phyloP scores from a whole-genome alignment of 176 grass and related monocot genomes.

The Saccharum officinarum region DNA sequence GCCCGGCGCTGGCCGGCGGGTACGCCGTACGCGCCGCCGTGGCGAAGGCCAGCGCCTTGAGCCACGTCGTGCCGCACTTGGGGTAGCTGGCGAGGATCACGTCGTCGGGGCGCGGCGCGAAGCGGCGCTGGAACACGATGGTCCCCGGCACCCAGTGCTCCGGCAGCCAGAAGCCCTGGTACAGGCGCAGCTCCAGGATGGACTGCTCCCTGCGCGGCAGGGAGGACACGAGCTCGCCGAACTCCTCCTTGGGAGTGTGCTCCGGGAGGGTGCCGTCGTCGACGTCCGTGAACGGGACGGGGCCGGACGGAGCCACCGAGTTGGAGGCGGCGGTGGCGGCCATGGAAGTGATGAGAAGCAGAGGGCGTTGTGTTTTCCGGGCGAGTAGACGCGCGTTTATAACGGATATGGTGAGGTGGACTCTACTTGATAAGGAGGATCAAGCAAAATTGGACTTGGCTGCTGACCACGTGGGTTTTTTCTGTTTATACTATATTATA shows the following conservation, averaged over 20 bases:
- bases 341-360: not conserved
- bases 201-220: constrained; percentile 6
- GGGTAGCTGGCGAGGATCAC: constrained; percentile 46
- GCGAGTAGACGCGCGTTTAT: not conserved
- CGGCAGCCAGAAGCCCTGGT: constrained; percentile 38
- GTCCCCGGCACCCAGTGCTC: constrained; percentile 19
- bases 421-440: no score
- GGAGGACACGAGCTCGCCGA: constrained; percentile 19
- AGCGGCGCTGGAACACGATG: constrained; percentile 33
- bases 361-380: not conserved
- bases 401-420: not conserved
- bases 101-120: constrained; percentile 32
- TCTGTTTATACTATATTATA: not conserved
- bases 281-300: constrained; percentile 34
- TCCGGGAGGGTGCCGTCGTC: not conserved
- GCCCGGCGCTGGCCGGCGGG: not conserved
- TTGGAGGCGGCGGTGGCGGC: not conserved
- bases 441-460: not conserved
- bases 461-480: not conserved
- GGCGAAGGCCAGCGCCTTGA: constrained; percentile 41
- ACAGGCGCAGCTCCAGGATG: not conserved
- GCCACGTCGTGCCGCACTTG: constrained; percentile 49
- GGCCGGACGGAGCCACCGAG: not conserved
- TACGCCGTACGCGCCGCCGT: constrained; percentile 9
- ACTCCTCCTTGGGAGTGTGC: constrained; percentile 7